Evolutionary conservation across 306 rosid genomes (phyloP), one percentile per base, ranked within the genome.

Genomic region (Corylus avellana): DNA sequence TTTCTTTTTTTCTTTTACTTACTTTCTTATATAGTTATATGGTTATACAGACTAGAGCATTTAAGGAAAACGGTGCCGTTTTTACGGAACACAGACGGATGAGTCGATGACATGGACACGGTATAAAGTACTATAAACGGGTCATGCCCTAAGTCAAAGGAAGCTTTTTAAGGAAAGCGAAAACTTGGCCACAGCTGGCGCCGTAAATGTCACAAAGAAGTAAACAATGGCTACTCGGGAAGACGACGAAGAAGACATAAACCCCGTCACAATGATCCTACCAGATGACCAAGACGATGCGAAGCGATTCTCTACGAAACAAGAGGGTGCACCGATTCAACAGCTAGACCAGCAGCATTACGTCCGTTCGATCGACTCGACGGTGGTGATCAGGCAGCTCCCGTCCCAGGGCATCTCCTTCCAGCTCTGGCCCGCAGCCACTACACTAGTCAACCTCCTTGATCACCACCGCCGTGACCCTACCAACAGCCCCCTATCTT

Each of bases 361-460:
- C 75, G 79, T 95, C 83, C 84, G 42, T 66, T 95, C 98, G 73
- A 87, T 89, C 62, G 80, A 85, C 51, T 84, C 97, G 42, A 77
- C 84, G 49, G 61, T 95, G 51, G 50, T 73, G 56, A 93, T 90
- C 87, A 87, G 98, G 53, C 94, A 89, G 78, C 89, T 95, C 63
- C 98, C 94, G 9, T 91, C 97, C 4, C 88, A 91, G 74, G 98
- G 99, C 32, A 81, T 95, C 76, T 84, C 98, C 72, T 95, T 95
- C 83, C 97, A 95, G 92, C 96, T 95, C 78, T 93, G 99, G 99
- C 98, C 98, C 4, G 97, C 98, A 2, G 99, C 99, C 77, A 92
- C 92, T 64, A 35, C 97, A 5, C 88, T 95, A 72, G 92, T 95
- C 81, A 83, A 91, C 22, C 97, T 95, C 82, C 94, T 95, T 42